Conservation (phyloP, 805 yeast genomes). For the Wickerhamiella slavikovae region DNA sequence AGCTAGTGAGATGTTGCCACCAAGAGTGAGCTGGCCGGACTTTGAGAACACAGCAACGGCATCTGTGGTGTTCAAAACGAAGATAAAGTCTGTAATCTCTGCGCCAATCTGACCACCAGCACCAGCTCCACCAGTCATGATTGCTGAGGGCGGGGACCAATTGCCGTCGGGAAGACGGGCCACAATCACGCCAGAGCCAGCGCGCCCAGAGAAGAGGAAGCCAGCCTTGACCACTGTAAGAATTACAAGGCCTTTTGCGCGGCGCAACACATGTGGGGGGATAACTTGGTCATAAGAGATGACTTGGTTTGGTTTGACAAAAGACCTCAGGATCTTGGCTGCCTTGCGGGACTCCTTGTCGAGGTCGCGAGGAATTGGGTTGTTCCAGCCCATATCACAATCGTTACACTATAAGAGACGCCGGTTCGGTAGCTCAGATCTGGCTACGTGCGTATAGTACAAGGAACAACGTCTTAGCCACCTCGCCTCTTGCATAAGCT, state of each 20-base stretch:
- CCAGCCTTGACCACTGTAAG: conserved; percentile 95
- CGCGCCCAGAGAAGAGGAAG: conserved; percentile 85
- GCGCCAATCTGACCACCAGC: conserved; percentile 97
- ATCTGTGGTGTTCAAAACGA: conserved; percentile 63
- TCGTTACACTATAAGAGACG: too few species aligned
- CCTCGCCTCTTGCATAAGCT: too few species aligned
- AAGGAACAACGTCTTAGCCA: too few species aligned
- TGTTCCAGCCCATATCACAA: conserved; percentile 82
- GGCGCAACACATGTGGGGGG: conserved; percentile 69
- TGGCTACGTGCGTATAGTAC: too few species aligned
- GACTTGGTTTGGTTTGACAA: conserved; percentile 84
- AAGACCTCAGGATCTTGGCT: conserved; percentile 74
- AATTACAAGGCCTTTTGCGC: conserved; percentile 83
- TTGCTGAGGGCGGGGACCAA: conserved; percentile 96
- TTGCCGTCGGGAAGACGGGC: conserved; percentile 86
- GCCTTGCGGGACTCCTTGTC: conserved; percentile 84
- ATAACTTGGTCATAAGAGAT: conserved; percentile 73
- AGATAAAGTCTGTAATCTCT: conserved; percentile 88
- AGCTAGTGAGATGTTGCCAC: conserved; percentile 87
- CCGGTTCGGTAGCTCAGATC: too few species aligned
- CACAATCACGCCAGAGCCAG: conserved; percentile 90
- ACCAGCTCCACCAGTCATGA: conserved; percentile 93
- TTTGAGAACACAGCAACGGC: conserved; percentile 92
- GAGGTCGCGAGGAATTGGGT: conserved; percentile 84
- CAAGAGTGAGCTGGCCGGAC: conserved; percentile 81